Evolutionary conservation across 2,329 filamentous ascomycete species (phyloP).

Genomic region (Alternaria sp.): DNA sequence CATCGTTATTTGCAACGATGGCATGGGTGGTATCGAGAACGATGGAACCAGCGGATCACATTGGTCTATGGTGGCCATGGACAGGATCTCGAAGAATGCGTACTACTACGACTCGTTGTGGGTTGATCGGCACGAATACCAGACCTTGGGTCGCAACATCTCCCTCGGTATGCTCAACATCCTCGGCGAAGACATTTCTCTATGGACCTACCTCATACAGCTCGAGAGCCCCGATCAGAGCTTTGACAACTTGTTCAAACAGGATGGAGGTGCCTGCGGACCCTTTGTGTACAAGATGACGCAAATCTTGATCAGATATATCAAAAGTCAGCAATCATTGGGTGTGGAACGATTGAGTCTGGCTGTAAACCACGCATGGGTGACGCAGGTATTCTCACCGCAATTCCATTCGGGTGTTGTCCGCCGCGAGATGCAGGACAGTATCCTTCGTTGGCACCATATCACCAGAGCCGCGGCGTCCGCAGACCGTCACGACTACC

Average conservation of each 20-base stretch:
- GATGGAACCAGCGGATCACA: conserved; percentile 23
- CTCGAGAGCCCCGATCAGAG: conserved; percentile 21
- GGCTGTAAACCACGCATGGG: background rate
- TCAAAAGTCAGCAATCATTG: background rate
- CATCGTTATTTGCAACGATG: conserved; percentile 38
- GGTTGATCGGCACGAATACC: background rate
- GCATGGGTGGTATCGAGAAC: conserved; percentile 6
- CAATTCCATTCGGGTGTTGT: conserved; percentile 14
- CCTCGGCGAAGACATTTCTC: conserved; percentile 14
- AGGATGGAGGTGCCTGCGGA: conserved; percentile 30
- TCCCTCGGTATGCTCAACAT: conserved; percentile 17
- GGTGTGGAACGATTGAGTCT: conserved; percentile 2
- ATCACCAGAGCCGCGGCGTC: background rate
- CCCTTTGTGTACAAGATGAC: conserved; percentile 32
- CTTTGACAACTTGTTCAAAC: conserved; percentile 15
- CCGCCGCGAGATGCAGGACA: conserved; percentile 10
- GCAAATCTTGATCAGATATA: background rate
- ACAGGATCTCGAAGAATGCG: conserved; percentile 10
- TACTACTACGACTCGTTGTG: conserved; percentile 33
- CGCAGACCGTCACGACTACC: background rate
- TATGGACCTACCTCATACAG: conserved; percentile 11
- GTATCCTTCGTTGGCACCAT: conserved; percentile 11
- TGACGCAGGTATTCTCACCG: background rate
- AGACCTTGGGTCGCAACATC: conserved; percentile 1
- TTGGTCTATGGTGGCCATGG: conserved; percentile 33